These are phyloP conservation scores for Logfia minima DNA, from an alignment of 129 eudicot genomes.

Conservation along the genomic window DNA sequence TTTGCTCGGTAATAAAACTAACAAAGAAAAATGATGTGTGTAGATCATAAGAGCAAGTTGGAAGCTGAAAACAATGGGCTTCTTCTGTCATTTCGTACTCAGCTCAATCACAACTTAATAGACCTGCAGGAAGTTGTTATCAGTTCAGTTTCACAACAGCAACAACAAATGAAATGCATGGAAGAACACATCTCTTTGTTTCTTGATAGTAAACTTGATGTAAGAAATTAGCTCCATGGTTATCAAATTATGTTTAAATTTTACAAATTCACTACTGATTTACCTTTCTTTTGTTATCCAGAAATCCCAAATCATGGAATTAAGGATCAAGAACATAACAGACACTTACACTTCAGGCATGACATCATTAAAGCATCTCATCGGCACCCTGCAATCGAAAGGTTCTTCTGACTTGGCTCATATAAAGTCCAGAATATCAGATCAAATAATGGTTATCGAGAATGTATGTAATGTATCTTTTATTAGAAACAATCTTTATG, in stretches of 20 bases:
- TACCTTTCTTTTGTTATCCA: slow-evolving; percentile 31
- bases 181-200: slow-evolving; percentile 59
- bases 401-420: slow-evolving; percentile 60
- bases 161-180: slow-evolving; percentile 61
- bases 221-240: slow-evolving; percentile 38
- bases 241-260: slow-evolving; percentile 12
- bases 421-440: slow-evolving; percentile 46
- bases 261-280: slow-evolving; percentile 20
- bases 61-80: slow-evolving; percentile 73
- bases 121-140: slow-evolving; percentile 64
- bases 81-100: slow-evolving; percentile 62
- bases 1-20: slow-evolving; percentile 20
- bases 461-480: slow-evolving; percentile 45
- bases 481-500: not conserved
- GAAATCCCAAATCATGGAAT: slow-evolving; percentile 65
- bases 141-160: slow-evolving; percentile 72
- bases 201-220: slow-evolving; percentile 70
- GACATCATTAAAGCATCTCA: slow-evolving; percentile 47
- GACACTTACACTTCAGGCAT: slow-evolving; percentile 56
- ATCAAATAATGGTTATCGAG: slow-evolving; percentile 57
- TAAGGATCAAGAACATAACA: slow-evolving; percentile 57
- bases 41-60: slow-evolving; percentile 74
- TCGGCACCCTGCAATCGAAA: slow-evolving; percentile 48
- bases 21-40: slow-evolving; percentile 13
- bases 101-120: slow-evolving; percentile 71